Percentiles rank a stretch among this genome's conserved stretches.
These are phyloP conservation scores for Murraya koenigii DNA, from an alignment of 345 rosid species.

Conservation along the genomic window DNA sequence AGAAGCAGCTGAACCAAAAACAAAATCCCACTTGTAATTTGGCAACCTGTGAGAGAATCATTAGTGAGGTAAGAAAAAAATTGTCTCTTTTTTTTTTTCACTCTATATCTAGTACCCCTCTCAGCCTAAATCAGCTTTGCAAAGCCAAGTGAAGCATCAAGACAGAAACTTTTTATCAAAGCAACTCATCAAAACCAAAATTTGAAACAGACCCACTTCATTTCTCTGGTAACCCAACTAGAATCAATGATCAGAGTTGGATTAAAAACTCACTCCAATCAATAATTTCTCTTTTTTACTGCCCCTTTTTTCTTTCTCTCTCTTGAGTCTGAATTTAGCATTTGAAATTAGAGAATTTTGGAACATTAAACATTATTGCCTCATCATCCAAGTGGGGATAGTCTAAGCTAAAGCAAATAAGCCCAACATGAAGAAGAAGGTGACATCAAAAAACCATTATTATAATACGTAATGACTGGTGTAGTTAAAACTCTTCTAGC, in stretches of 20 bases:
- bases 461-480: constrained; percentile 10
- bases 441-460: not conserved
- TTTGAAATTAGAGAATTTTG: constrained; percentile 38
- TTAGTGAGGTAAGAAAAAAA: constrained; percentile 40
- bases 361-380: constrained; percentile 51
- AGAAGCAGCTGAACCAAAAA: constrained; percentile 32
- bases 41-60: constrained; percentile 46
- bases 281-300: constrained; percentile 9
- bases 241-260: constrained; percentile 52
- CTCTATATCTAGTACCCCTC: constrained; percentile 19
- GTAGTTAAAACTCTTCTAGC: constrained; percentile 4
- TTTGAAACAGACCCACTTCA: constrained; percentile 38
- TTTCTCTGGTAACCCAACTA: constrained; percentile 45
- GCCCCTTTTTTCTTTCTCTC: constrained; percentile 16
- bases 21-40: constrained; percentile 31
- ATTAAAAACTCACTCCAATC: constrained; percentile 21
- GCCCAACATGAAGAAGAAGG: constrained; percentile 1
- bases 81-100: constrained; percentile 19
- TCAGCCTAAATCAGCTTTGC: constrained; percentile 27
- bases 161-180: constrained; percentile 36
- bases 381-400: constrained; percentile 69
- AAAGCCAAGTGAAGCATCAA: constrained; percentile 35
- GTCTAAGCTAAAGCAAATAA: constrained; percentile 40
- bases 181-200: constrained; percentile 24
- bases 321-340: constrained; percentile 28